phyloP scores from a whole-genome alignment of 202 grass and related monocot species.

The Elaeis oleifera region DNA sequence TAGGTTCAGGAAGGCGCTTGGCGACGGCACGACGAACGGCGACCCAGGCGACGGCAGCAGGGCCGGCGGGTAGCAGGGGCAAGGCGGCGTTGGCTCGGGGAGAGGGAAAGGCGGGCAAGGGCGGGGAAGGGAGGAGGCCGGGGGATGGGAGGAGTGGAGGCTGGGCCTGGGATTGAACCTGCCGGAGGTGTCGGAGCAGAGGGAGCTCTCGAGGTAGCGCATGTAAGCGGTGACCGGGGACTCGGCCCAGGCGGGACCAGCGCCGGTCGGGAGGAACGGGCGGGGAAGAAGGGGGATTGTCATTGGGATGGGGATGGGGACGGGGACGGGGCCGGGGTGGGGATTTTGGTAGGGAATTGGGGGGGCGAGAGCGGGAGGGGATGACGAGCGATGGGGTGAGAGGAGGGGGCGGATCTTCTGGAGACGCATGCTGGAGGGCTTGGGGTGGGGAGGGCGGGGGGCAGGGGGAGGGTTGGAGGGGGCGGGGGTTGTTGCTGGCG shows the following conservation, averaged over 20 bases:
- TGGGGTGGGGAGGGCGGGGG: constrained; percentile 36
- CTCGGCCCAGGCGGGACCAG: constrained; percentile 43
- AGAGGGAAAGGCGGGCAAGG: constrained; percentile 2
- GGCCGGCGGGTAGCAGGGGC: constrained; percentile 21
- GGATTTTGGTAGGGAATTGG: constrained; percentile 29
- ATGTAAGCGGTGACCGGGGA: constrained; percentile 91
- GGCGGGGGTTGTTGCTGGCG: constrained; percentile 25
- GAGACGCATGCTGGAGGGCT: constrained; percentile 59
- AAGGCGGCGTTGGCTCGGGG: constrained; percentile 8
- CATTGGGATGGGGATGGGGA: constrained; percentile 16
- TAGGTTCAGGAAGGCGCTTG: constrained; percentile 68
- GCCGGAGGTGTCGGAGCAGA: constrained; percentile 27
- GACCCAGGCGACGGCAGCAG: constrained; percentile 52
- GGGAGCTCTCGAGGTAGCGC: constrained; percentile 85
- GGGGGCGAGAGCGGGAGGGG: constrained; percentile 7
- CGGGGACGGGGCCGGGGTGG: constrained; percentile 32
- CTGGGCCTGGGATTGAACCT: constrained; percentile 19
- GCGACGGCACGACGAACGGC: constrained; percentile 42
- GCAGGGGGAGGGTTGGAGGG: constrained; percentile 22
- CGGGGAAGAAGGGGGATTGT: constrained; percentile 23
- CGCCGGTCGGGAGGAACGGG: constrained; percentile 19
- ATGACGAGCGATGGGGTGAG: constrained; percentile 58
- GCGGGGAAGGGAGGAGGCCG: constrained; percentile 29
- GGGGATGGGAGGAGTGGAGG: constrained; percentile 17
- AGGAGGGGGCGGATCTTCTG: constrained; percentile 95